Conservation (phyloP, 257 asterid genomes). For the Solanum sparsipilum region DNA sequence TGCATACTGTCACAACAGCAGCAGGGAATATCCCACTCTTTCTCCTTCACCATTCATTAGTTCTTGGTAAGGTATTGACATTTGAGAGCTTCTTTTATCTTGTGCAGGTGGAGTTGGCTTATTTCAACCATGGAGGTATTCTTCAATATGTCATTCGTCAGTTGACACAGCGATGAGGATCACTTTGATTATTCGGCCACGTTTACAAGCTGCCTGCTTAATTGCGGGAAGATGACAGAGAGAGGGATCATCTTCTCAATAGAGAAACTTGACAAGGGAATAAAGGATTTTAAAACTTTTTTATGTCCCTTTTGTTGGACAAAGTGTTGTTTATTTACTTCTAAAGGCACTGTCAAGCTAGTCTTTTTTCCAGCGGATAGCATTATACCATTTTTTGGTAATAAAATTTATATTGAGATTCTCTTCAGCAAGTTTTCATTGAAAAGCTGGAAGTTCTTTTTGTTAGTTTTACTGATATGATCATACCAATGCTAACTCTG, state of each 20-base stretch:
- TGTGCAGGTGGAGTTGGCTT: slow-evolving; percentile 21
- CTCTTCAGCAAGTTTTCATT: neutral
- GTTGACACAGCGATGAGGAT: slow-evolving; percentile 39
- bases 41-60: neutral
- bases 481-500: neutral
- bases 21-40: neutral
- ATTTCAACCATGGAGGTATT: slow-evolving; percentile 81
- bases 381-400: slow-evolving; percentile 8
- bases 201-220: neutral
- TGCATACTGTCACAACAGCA: neutral
- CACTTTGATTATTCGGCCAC: neutral
- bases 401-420: slow-evolving; percentile 10
- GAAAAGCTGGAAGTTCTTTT: neutral
- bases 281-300: neutral
- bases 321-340: neutral
- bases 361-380: neutral
- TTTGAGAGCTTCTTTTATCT: neutral
- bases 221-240: neutral
- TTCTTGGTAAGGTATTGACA: neutral
- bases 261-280: slow-evolving; percentile 20
- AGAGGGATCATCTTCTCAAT: slow-evolving; percentile 1
- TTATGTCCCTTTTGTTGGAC: neutral
- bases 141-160: slow-evolving; percentile 81
- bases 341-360: neutral
- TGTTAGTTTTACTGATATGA: neutral